These are phyloP conservation scores for Naumovozyma baii DNA, from an alignment of 805 yeast genomes.

Conservation along the genomic window DNA sequence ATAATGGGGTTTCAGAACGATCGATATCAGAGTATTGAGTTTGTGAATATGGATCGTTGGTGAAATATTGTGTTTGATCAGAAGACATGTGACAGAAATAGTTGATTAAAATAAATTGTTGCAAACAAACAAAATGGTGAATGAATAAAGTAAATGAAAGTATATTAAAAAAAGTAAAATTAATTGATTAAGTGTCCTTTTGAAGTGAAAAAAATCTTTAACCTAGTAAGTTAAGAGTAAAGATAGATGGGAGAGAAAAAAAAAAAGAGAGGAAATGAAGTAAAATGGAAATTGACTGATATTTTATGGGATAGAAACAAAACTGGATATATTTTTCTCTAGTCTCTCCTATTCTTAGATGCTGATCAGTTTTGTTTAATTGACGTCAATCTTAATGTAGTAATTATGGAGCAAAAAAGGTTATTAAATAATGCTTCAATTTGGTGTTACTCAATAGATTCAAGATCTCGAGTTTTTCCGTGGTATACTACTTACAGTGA, in stretches of 20 bases:
- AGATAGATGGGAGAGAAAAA: neutral
- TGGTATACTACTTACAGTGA: no score
- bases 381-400: no score
- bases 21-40: constrained; percentile 1
- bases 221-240: neutral
- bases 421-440: no score
- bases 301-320: no score
- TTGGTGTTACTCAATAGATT: no score
- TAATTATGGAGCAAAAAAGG: no score
- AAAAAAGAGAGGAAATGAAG: neutral
- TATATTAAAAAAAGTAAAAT: no score
- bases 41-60: neutral
- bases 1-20: neutral
- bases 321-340: no score
- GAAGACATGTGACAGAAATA: neutral
- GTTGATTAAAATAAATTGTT: no score
- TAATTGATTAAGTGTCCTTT: neutral
- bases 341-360: no score
- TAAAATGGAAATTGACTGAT: neutral
- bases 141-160: neutral
- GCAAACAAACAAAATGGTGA: neutral
- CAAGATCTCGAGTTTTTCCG: no score
- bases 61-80: neutral
- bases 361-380: no score
- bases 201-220: neutral